A percentile compares a stretch with the other conserved stretches of the same genome.
Evolutionary conservation across 2,329 filamentous ascomycete species (phyloP).

Genomic region (Ophiostoma himal-ulmi): DNA sequence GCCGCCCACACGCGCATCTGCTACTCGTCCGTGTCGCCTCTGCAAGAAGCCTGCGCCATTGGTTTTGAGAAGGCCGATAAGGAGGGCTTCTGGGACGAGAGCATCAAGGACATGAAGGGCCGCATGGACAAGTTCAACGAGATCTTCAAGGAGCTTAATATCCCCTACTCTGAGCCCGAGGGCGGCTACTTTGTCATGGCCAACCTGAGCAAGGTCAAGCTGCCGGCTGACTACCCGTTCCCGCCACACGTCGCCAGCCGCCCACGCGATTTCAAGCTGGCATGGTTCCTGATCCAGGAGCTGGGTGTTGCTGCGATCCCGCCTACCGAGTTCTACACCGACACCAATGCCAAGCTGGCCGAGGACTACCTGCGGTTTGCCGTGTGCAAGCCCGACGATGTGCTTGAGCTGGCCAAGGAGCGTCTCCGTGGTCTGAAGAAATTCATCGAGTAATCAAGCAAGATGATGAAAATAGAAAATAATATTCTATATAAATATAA

Average conservation of each 20-base stretch:
- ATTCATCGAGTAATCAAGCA: conserved; percentile 46
- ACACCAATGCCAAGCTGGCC: conserved; percentile 72
- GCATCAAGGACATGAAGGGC: conserved; percentile 77
- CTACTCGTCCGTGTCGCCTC: conserved; percentile 85
- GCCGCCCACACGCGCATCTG: conserved; percentile 95
- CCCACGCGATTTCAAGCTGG: conserved; percentile 87
- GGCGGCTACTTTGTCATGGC: conserved; percentile 96
- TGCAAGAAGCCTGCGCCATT: conserved; percentile 90
- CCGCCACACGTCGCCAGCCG: conserved; percentile 79
- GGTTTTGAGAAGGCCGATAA: conserved; percentile 87
- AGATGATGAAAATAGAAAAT: background rate
- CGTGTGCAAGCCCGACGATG: conserved; percentile 88
- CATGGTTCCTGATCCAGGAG: conserved; percentile 96
- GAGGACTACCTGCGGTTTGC: conserved; percentile 94
- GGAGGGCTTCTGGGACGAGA: conserved; percentile 79
- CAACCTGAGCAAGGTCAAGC: conserved; percentile 80
- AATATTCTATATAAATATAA: background rate
- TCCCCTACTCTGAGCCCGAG: conserved; percentile 86
- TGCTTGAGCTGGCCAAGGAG: conserved; percentile 74
- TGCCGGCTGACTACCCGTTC: conserved; percentile 81
- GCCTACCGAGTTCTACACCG: conserved; percentile 94
- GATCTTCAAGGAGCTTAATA: conserved; percentile 66
- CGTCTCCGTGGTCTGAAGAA: conserved; percentile 66
- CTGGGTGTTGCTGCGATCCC: conserved; percentile 93
- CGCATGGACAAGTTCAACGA: conserved; percentile 86